Base-by-base conservation (phyloP, 257 asterid genomes). In the Penstemon eatonii region DNA sequence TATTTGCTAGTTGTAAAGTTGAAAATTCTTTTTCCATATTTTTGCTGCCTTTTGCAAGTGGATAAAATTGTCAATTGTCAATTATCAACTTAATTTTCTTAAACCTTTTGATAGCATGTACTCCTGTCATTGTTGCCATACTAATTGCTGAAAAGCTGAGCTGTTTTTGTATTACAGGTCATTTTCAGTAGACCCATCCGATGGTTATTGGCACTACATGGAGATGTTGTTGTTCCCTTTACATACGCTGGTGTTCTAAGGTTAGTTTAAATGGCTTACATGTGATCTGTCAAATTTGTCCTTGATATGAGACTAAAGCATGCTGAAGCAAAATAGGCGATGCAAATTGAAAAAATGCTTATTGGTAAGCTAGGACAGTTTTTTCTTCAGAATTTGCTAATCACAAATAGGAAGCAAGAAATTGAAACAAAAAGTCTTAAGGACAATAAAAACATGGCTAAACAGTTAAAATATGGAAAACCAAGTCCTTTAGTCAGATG, bases 111-210 rank as follows among this genome's bases (percentile, higher is more conserved):
- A 47, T 61, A 25, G 6, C 55, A 40, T 53, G 56, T 60, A 64
- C 67, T 44, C 70, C 43, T 66, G n/a, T 49, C 63, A 52, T 51
- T 46, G 38, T 56, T 18, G 55, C 50, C 42, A 25, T 60, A 12
- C 15, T 61, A 52, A 40, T 61, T 67, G 42, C 52, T 68, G 59
- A 73, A 55, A 66, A 49, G 33, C 60, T 54, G 60, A 58, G 43
- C 15, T 56, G 8, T 61, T 63, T 69, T 49, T 67, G 44, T 68
- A 66, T 58, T 47, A 60, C 78, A 93, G 99, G 84, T 87, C 75
- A 78, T 86, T 77, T 93, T 93, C 81, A 93, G 99, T 81, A 83
- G 99, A 72, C 99, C 99, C 66, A 80, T 93, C 70, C 86, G 99
- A 76, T 93, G 99, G 99, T 83, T 93, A 77, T 80, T 93, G 83